Evolutionary conservation across 345 rosid genomes (phyloP).

Genomic region (Eucalyptus sp.): DNA sequence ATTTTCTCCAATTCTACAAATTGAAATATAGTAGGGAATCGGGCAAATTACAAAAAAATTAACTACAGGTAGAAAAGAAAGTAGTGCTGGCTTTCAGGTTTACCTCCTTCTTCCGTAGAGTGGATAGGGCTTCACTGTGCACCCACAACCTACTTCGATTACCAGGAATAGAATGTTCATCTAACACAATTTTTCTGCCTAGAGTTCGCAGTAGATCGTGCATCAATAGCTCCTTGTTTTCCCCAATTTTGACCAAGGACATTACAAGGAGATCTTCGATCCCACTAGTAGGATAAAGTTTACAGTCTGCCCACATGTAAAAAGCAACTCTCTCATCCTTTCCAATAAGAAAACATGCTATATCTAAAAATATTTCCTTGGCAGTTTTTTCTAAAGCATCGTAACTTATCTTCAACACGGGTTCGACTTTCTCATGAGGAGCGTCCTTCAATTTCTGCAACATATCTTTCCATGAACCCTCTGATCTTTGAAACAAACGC

Average conservation of each 20-base stretch:
- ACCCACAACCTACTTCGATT: background rate
- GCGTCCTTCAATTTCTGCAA: background rate
- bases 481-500: accelerated
- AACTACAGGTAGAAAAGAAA: background rate
- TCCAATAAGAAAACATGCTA: background rate
- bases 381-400: background rate
- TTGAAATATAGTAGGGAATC: background rate
- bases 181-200: background rate
- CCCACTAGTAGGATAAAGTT: background rate
- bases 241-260: background rate
- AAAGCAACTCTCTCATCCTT: background rate
- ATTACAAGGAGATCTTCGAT: background rate
- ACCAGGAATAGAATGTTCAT: background rate
- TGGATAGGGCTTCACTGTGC: background rate
- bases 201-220: background rate
- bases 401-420: background rate
- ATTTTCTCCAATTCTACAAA: background rate
- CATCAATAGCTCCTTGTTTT: background rate
- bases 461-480: background rate
- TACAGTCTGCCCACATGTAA: background rate
- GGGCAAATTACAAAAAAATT: background rate
- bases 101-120: background rate
- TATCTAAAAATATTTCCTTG: background rate
- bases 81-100: background rate
- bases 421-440: background rate